Evolutionary conservation across 371 early-diverging fungal genomes (phyloP).

Genomic region (Fennellomyces sp.): DNA sequence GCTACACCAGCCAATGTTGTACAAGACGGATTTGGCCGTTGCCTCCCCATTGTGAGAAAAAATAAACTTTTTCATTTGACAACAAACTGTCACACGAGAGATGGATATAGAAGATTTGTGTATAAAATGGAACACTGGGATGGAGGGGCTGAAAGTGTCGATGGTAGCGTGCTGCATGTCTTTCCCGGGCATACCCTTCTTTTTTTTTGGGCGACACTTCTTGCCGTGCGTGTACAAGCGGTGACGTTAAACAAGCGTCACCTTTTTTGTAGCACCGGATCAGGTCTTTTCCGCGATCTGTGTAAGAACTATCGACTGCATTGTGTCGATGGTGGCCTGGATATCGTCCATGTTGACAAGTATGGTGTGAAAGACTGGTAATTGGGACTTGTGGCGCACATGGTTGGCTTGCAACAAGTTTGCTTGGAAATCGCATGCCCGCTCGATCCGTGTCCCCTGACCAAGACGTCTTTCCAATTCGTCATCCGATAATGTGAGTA

Average conservation of each 20-base stretch:
- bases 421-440: constrained; percentile 18
- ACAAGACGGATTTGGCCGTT: neutral
- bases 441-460: constrained; percentile 8
- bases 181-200: too few species aligned
- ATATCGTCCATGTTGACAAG: constrained; percentile 22
- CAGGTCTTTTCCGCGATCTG: constrained; percentile 18
- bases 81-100: neutral
- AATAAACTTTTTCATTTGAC: constrained; percentile 9
- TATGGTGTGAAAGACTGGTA: constrained; percentile 16
- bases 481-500: constrained; percentile 18
- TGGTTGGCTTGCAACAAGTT: constrained; percentile 10
- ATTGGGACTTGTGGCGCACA: neutral
- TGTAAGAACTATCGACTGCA: constrained; percentile 23
- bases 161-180: too few species aligned
- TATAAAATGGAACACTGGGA: neutral
- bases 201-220: too few species aligned
- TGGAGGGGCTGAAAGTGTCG: too few species aligned
- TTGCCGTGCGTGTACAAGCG: too few species aligned
- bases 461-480: constrained; percentile 8
- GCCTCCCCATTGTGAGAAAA: neutral
- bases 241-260: too few species aligned
- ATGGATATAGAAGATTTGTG: neutral
- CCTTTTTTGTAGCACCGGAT: too few species aligned
- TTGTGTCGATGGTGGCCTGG: constrained; percentile 22
- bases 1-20: constrained; percentile 12